Evolutionary conservation across 1,284 basidiomycete genomes (phyloP).

Genomic region (Spongispora temasekensis): DNA sequence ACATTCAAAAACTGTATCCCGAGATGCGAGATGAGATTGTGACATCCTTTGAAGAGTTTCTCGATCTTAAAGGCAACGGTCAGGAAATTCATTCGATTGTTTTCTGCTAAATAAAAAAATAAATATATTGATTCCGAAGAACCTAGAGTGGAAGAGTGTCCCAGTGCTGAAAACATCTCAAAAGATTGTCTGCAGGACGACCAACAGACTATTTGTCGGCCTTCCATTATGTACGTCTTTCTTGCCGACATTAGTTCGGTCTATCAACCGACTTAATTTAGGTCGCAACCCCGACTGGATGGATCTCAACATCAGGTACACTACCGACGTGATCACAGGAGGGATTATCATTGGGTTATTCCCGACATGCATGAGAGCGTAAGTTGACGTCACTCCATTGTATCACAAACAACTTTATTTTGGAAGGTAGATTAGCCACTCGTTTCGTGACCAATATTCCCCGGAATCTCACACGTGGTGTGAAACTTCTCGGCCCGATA

Average conservation of each 20-base stretch:
- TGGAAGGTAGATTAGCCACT: neutral
- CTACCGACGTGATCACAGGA: conserved; percentile 33
- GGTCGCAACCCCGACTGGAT: conserved; percentile 44
- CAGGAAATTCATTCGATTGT: neutral
- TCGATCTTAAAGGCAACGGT: conserved; percentile 21
- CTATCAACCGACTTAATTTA: conserved; percentile 14
- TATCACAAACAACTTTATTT: rapidly evolving
- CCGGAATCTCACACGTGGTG: conserved; percentile 3
- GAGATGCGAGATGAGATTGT: conserved; percentile 38
- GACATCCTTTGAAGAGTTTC: conserved; percentile 29
- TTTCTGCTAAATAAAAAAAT: neutral
- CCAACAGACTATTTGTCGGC: conserved; percentile 43
- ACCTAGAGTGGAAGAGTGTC: conserved; percentile 35
- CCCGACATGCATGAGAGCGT: conserved; percentile 44
- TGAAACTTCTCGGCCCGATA: conserved; percentile 36
- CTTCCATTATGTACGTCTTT: conserved; percentile 39
- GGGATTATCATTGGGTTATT: conserved; percentile 34
- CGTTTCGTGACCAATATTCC: neutral
- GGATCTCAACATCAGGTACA: conserved; percentile 36
- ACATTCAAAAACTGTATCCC: conserved; percentile 24
- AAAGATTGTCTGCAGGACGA: conserved; percentile 34
- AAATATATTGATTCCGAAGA: neutral
- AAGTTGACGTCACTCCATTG: conserved; percentile 7
- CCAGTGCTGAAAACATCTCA: conserved; percentile 15
- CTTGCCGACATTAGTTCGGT: too few relatives aligned